These are phyloP conservation scores for Capronia epimyces DNA, from an alignment of 2,329 filamentous ascomycete genomes.

Conservation along the genomic window DNA sequence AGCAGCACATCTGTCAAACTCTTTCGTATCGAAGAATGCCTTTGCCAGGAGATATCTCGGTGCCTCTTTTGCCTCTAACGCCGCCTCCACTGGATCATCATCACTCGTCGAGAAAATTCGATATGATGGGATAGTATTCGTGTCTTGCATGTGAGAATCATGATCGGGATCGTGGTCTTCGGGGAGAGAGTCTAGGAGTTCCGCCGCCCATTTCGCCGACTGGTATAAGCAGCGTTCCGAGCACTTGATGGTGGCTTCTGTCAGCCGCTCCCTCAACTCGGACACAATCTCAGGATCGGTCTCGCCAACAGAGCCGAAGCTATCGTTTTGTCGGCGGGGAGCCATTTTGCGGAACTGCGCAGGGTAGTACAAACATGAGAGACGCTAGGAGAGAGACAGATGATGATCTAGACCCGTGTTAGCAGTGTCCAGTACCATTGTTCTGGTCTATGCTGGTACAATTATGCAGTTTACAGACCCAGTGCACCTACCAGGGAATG, in stretches of 20 bases:
- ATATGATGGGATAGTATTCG: slow-evolving; percentile 47
- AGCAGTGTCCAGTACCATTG: neutral
- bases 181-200: slow-evolving; percentile 76
- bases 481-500: neutral
- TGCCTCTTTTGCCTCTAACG: slow-evolving; percentile 71
- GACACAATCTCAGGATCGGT: slow-evolving; percentile 23
- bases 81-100: slow-evolving; percentile 64
- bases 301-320: slow-evolving; percentile 22
- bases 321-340: slow-evolving; percentile 17
- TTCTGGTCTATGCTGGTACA: neutral
- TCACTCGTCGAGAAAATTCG: slow-evolving; percentile 49
- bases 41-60: slow-evolving; percentile 86
- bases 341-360: neutral
- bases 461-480: too few relatives aligned
- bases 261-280: slow-evolving; percentile 25
- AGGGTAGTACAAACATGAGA: neutral
- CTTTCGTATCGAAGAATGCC: slow-evolving; percentile 88
- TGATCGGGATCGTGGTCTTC: slow-evolving; percentile 53
- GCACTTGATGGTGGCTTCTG: slow-evolving; percentile 70
- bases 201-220: slow-evolving; percentile 95
- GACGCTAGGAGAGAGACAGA: neutral
- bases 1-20: slow-evolving; percentile 88
- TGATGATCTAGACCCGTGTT: neutral
- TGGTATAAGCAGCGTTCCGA: slow-evolving; percentile 94
- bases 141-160: slow-evolving; percentile 53